A percentile compares a stretch with the other conserved stretches of the same genome.
These are phyloP conservation scores for Sporothrix pseudoabietina DNA, from an alignment of 2,329 filamentous ascomycete genomes.

Conservation along the genomic window DNA sequence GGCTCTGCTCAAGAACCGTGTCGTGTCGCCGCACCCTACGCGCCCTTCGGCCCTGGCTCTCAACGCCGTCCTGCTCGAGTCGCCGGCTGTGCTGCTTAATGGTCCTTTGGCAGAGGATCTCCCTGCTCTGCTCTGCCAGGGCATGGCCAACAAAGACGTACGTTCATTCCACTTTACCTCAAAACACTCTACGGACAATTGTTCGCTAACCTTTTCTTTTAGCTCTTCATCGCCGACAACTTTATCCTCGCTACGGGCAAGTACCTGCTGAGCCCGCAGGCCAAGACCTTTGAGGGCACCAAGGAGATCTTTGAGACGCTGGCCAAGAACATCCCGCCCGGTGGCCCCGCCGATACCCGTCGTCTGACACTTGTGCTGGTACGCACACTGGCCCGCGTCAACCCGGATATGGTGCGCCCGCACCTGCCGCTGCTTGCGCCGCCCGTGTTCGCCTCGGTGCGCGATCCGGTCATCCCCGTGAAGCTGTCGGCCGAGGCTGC, in stretches of 20 bases:
- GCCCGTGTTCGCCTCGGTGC: constrained; percentile 84
- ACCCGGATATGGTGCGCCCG: constrained; percentile 78
- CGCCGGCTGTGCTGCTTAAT: constrained; percentile 68
- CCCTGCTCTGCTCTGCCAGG: constrained; percentile 74
- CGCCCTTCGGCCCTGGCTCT: constrained; percentile 81
- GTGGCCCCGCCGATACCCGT: constrained; percentile 77
- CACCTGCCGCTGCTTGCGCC: constrained; percentile 79
- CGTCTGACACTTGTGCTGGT: constrained; percentile 84
- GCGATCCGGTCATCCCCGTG: constrained; percentile 89
- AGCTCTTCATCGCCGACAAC: constrained; percentile 80
- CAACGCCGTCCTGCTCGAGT: constrained; percentile 85
- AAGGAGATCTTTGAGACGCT: constrained; percentile 81
- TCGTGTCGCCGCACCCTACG: constrained; percentile 74
- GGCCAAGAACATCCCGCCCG: constrained; percentile 73
- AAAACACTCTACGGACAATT: constrained; percentile 32
- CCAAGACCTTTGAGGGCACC: constrained; percentile 72
- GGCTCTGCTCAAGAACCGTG: constrained; percentile 65
- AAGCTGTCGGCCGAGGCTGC: constrained; percentile 94
- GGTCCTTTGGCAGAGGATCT: constrained; percentile 71
- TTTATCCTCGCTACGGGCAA: constrained; percentile 88
- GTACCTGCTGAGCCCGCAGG: constrained; percentile 71
- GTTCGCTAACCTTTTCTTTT: not conserved
- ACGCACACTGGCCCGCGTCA: constrained; percentile 77
- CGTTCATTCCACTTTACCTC: not conserved
- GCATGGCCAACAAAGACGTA: constrained; percentile 69